These are phyloP conservation scores for Trichomonas gallinae DNA, from an alignment of 208 protist species.

Conservation along the genomic window DNA sequence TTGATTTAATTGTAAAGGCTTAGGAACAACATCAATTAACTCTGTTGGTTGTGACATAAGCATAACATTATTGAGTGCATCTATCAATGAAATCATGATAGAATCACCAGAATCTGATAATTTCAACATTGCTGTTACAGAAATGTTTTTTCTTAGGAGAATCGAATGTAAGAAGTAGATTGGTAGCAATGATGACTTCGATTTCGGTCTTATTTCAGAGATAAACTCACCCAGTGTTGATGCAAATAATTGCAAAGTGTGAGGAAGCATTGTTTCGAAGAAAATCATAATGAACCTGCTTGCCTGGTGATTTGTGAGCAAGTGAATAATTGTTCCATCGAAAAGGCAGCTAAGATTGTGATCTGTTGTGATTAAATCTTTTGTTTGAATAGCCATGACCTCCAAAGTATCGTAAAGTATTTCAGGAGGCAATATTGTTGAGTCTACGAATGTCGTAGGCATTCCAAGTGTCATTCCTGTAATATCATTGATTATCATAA, in stretches of 20 bases:
- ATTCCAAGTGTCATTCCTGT: neutral
- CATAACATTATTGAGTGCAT: neutral
- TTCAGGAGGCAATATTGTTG: neutral
- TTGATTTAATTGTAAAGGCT: neutral
- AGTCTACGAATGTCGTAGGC: neutral
- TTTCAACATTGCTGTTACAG: neutral
- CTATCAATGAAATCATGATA: neutral
- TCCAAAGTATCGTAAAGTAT: neutral
- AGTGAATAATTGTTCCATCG: neutral
- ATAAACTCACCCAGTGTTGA: neutral
- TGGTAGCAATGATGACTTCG: neutral
- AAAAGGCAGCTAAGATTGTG: neutral
- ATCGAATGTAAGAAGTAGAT: neutral
- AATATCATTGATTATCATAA: neutral
- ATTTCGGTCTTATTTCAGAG: neutral
- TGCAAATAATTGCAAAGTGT: neutral
- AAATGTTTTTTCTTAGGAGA: neutral
- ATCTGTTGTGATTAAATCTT: neutral
- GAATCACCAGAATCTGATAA: neutral
- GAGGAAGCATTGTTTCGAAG: neutral
- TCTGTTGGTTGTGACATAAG: neutral
- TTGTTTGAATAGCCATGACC: neutral
- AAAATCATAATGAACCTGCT: neutral
- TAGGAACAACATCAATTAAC: neutral
- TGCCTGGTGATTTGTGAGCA: neutral